Evolutionary conservation across 2,329 filamentous ascomycete genomes (phyloP), one percentile per base, ranked within the genome.

Genomic region (Aspergillus clavatus): DNA sequence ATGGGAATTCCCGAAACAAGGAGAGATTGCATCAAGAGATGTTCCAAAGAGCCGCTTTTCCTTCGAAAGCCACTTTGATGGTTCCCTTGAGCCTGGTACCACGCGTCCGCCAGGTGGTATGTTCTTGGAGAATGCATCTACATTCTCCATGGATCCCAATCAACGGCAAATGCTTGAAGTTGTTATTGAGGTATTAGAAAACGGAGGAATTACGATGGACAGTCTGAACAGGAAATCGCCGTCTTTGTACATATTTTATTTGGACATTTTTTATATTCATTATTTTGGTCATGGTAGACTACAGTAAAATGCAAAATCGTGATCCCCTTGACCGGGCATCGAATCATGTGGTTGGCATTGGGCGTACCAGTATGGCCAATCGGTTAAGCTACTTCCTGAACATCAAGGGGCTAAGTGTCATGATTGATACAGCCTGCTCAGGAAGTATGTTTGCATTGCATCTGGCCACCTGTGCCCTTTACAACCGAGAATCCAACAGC

Each of bases 401-500:
- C 18, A 45, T 42, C 18, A 40, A 36, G 23, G 39, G 23, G 8
- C 41, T 36, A 5, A 45, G 59, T 31, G 43, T 58, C 41, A 45
- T 47, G 3, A 50, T 68, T 2, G 55, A 59, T 12, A 71, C 68
- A 1, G 69, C 58, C 1, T 68, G 68, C 37, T 69, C 66, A 0
- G 58, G 64, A 1, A 56, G 63, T 1, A 29, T 70, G 3, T 47
- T 57, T 2, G 55, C 41, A 10, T 43, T 70, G 1, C 52, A 69
- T 31, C 48, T 59, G 33, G 67, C 67, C 3, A 68, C 62, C 22
- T 47, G 53, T 12, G 51, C n/a, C 14, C 19, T 46, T 3, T 38
- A 46, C n/a, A 24, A 19, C 11, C 16, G 33, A 4, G 38, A 46
- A 38, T 42, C 38, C 11, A 27, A 42, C 2, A 51, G 55, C 2